Evolutionary conservation across 2,329 filamentous ascomycete genomes (phyloP), one percentile per base, ranked within the genome.

Genomic region (Pseudogymnoascus sp.): DNA sequence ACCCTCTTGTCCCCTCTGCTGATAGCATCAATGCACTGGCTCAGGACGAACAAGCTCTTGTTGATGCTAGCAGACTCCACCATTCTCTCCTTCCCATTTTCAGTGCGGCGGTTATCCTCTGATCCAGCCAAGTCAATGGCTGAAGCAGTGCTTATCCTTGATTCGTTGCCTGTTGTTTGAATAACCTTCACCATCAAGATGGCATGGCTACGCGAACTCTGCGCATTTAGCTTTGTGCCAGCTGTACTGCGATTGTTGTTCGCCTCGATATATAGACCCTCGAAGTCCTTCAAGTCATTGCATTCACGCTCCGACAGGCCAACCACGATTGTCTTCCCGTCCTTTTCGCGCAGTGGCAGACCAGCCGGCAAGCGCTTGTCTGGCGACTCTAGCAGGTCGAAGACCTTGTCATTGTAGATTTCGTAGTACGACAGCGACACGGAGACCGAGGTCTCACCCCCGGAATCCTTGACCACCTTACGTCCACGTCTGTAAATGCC

Each of bases 21-120:
- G 72, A 97, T 97, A 63, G 93, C 93, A 73, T 97, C 93, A 62
- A 97, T 93, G 70, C 93, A 97, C 74, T 96, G 92, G 47, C 91
- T 93, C 59, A 97, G 79, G 16, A 97, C 93, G 71, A 97, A 97
- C 6, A 97, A 81, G 67, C 91, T 96, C 78, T 97, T 97, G 82
- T 97, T 97, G 80, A 97, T 97, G 71, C 91, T 93, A 0, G 93
- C 92, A 40, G 92, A 96, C 76, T 97, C 93, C n/a, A 96, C 85
- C 73, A 97, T 80, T 26, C 93, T 84, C 74, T 96, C 92, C 74
- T 93, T 95, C 70, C 88, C 91, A 74, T 97, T 97, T 61, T 96
- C 93, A 0, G 93, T 97, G 60, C 93, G 82, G 59, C 93, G 84
- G 74, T 97, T 97, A 75, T 97, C 93, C 76, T 97, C 95, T 1